Conservation (phyloP, 2,329 filamentous ascomycete genomes). For the Trichothecium roseum region DNA sequence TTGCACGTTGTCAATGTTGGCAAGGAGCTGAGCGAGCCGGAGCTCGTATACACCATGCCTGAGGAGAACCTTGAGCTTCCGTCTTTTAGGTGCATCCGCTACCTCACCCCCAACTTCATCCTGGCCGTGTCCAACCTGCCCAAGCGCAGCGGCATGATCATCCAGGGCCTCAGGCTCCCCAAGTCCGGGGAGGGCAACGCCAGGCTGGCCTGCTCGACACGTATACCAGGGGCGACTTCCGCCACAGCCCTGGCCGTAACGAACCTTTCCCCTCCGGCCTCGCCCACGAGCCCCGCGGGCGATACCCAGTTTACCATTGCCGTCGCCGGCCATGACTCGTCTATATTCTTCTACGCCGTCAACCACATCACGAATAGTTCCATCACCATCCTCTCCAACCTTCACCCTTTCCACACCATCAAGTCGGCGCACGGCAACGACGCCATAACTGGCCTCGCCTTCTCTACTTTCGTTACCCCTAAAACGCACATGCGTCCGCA, state of each 20-base stretch:
- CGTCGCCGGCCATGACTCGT: slow-evolving; percentile 69
- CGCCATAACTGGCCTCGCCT: slow-evolving; percentile 48
- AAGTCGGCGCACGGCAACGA: slow-evolving; percentile 40
- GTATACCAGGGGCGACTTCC: slow-evolving; percentile 57
- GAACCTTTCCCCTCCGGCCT: slow-evolving; percentile 48
- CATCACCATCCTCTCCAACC: slow-evolving; percentile 39
- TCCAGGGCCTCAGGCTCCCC: slow-evolving; percentile 47
- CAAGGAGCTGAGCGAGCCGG: slow-evolving; percentile 34
- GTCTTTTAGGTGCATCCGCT: slow-evolving; percentile 47
- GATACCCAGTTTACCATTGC: slow-evolving; percentile 73
- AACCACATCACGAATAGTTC: slow-evolving; percentile 47
- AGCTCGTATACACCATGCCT: slow-evolving; percentile 46
- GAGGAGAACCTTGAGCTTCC: slow-evolving; percentile 36
- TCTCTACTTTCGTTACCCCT: slow-evolving; percentile 48
- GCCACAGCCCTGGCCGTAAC: slow-evolving; percentile 71
- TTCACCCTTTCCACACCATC: slow-evolving; percentile 42
- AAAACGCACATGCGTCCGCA: slow-evolving; percentile 27
- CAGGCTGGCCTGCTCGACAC: slow-evolving; percentile 39
- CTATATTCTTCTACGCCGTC: slow-evolving; percentile 67
- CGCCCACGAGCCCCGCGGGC: slow-evolving; percentile 39
- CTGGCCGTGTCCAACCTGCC: slow-evolving; percentile 49
- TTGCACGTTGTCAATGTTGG: slow-evolving; percentile 57
- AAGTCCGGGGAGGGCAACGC: slow-evolving; percentile 25
- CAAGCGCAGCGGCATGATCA: slow-evolving; percentile 43
- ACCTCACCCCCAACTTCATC: slow-evolving; percentile 46